Percentiles rank a stretch among this genome's conserved stretches.
Conservation (phyloP, 176 grass and related monocot genomes). For the Ensete ventricosum region DNA sequence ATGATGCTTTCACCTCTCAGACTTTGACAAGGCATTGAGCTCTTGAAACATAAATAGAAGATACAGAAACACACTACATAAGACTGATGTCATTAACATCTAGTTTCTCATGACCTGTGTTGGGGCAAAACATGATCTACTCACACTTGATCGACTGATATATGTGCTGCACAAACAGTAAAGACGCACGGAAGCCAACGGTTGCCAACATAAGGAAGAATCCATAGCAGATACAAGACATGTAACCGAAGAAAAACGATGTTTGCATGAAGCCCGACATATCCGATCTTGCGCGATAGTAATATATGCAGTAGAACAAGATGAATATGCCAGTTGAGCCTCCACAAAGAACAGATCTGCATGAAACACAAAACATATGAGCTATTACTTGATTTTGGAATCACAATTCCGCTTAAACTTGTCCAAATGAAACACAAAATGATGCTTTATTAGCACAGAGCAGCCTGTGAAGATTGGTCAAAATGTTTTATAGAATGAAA, state of each 20-base stretch:
- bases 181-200: conserved; percentile 65
- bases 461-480: too few relatives aligned
- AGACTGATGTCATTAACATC: too few relatives aligned
- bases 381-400: neutral
- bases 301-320: conserved; percentile 93
- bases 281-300: conserved; percentile 76
- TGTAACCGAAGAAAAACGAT: conserved; percentile 95
- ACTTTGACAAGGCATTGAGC: too few relatives aligned
- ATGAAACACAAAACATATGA: neutral
- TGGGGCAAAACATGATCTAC: conserved; percentile 21
- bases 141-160: conserved; percentile 91
- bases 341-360: conserved; percentile 76
- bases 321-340: conserved; percentile 85
- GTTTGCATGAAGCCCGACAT: conserved; percentile 99
- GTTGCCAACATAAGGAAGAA: conserved; percentile 93
- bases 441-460: too few relatives aligned
- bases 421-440: neutral
- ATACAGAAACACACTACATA: too few relatives aligned
- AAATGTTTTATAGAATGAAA: too few relatives aligned
- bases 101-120: too few relatives aligned
- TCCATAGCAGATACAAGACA: conserved; percentile 86
- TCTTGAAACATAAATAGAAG: too few relatives aligned
- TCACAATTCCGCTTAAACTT: conserved; percentile 1
- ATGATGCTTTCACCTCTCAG: too few relatives aligned
- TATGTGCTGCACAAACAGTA: conserved; percentile 81